Evolutionary conservation across 345 rosid genomes (phyloP), one percentile per base, ranked within the genome.

Genomic region (Gossypium australe): DNA sequence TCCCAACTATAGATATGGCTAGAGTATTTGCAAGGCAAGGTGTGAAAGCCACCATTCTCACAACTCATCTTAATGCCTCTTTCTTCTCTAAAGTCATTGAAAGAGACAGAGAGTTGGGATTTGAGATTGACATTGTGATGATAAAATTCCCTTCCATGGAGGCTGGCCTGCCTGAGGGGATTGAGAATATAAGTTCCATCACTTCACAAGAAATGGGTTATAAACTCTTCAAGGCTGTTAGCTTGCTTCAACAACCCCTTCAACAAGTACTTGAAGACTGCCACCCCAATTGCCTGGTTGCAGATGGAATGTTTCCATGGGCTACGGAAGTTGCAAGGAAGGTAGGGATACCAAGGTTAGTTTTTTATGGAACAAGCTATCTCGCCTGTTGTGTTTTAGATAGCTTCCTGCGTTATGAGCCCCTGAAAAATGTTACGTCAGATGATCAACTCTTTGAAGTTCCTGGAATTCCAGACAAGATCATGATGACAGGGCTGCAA

Each of bases 291-390:
- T 84, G 87, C 68, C 76, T 87, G 12, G 71, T 90, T 8, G 82
- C 92, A 2, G 89, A 90, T 56, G 73, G 80, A 77, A 82, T 85
- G 83, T 87, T 81, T 69, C 86, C 87, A 0, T 90, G 92, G 90
- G 82, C 92, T 5, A 83, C 84, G 0, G 83, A 84, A 18, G 69
- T 66, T 20, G 86, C 89, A 17, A 79, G 67, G 20, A 83, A 84
- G 73, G 78, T 48, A 3, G 76, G 81, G 38, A 75, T 88, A 7
- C 92, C 92, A 10, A 82, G 89, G 65, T 49, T 85, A 69, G 84
- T 87, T n/a, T 88, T 90, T 66, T 83, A 83, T 77, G 92, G 94
- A 53, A 75, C 80, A 11, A 61, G 86, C 34, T 80, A 60, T 78
- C 84, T 89, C 75, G 51, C 88, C 3, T 13, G 75, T 16, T 1